Evolutionary conservation across 805 yeast species (phyloP), one percentile per base, ranked within the genome.

Genomic region (Lipomyces sp.): DNA sequence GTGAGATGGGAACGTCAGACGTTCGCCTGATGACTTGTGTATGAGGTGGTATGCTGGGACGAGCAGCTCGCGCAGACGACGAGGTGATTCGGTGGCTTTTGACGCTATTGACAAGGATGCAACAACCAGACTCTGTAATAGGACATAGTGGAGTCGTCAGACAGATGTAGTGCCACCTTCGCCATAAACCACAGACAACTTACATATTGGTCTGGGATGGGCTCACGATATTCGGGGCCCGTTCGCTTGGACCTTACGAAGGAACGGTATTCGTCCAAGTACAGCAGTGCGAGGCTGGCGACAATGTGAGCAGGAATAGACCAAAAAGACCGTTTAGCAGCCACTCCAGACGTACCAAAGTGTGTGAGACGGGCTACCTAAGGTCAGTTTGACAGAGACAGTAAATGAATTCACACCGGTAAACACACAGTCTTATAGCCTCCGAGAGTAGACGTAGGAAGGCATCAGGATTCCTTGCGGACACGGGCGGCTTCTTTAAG

Each of bases 41-140:
- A 50, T 39, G 11, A 53, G 28, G 21, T 46, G 55, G 32, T 50
- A 46, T 2, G 55, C 55, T 13, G 58, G 58, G 3, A 46, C 46
- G 13, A 53, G 43, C 16, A 53, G 47, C 23, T 53, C 58, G 21
- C 58, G 45, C 11, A 47, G 49, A 18, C 55, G 47, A 14, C 58
- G 48, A 13, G 44, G 48, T 14, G 45, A 45, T 46, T 53, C 58
- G 7, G 58, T 50, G 4, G 55, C 35, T 39, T 53, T 53, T 37
- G 45, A 36, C 4, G 58, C 51, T n/a, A 53, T 43, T 3, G 55
- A 50, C n/a, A 53, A 44, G 19, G 48, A 24, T 11, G 51, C 31
- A 11, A 53, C 16, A 13, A 23, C 34, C 10, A 53, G 44, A 16
- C 47, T 52, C 57, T 52, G 29, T 10, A 19, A n/a, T n/a, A n/a